Base-by-base conservation (phyloP, 1,284 basidiomycete genomes). In the Coniferiporia sulphurascens region DNA sequence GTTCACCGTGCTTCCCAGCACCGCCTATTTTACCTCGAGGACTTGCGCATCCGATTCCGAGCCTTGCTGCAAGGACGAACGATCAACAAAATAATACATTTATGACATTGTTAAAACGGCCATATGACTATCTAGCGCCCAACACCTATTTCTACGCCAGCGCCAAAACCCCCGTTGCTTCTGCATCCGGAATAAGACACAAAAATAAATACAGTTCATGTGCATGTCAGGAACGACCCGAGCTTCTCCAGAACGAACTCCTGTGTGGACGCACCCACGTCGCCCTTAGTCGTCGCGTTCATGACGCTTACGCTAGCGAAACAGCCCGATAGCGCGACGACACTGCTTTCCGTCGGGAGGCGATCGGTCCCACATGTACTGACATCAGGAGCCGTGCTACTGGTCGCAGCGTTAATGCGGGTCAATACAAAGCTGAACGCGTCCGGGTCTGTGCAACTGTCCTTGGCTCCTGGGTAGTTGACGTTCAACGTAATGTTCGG, bases 281-380 rank as follows among this genome's bases (percentile, higher is more conserved):
- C 79, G 38, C 63, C 62, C 70, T 79, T 79, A 19, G 69, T 76
- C n/a, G 63, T 70, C 21, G 76, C 77, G 61, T 76, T 70, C 60
- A 80, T 72, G 8, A 80, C 78, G 55, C 76, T 78, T 36, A 83
- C 76, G 54, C 74, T 77, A 6, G 70, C 74, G 65, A 74, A 75
- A 63, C 79, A 81, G 27, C 3, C 76, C 78, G n/a, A 44, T 35
- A 17, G 66, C 66, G 19, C 49, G 61, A 9, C 69, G 4, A 75
- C 74, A 7, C 66, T 69, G 13, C 66, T 69, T 66, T 81, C 79
- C 21, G 70, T 70, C 0, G 79, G 77, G 32, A 82, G 67, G 35
- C 69, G 68, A 41, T 64, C 70, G 12, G 65, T 70, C 13, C 77
- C 77, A 63, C 80, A 83, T 10, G 73, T 76, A 48, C 64, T 67